Evolutionary conservation across 176 grass and related monocot genomes (phyloP), one percentile per base, ranked within the genome.

Genomic region (Triticum dicoccoides): DNA sequence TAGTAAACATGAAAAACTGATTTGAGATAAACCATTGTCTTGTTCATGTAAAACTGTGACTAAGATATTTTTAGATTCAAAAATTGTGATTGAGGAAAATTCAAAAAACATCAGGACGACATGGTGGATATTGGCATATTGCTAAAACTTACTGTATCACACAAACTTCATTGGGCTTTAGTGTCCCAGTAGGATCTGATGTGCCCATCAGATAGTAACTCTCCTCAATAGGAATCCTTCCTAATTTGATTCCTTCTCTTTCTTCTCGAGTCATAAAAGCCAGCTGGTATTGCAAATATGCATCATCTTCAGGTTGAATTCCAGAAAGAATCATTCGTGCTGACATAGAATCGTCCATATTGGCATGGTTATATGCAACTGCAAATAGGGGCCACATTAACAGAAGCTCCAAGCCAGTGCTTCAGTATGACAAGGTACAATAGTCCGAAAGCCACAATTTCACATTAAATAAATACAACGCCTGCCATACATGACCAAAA

Each of bases 241-340:
- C 88, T 84, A 83, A 17, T 33, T 89, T 78, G 5, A 95, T 37
- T 35, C 79, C 71, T 87, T 95, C 87, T 13, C 52, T 90, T 84
- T 93, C 83, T 15, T 76, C 69, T 24, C 27, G 64, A 69, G 63
- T 21, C 82, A 95, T 83, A 8, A 51, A 2, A 27, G 44, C 64
- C 3, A 95, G 49, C 49, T 77, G 61, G 37, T 2, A 76, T 74
- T 92, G 39, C 71, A 95, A 81, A 63, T 81, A 95, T 64, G 83
- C 69, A 38, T 75, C 69, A 24, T 95, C 76, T n/a, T 87, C 59
- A 17, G 80, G 77, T 65, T 34, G 86, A 78, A 95, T 92, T 81
- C 86, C 93, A 75, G 85, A 91, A 74, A 86, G 76, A 27, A 95
- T 91, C 93, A 95, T 95, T 52, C 91, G 41, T 33, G 63, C 86